phyloP scores from a whole-genome alignment of 805 yeast genomes.

The Spathaspora sp. region DNA sequence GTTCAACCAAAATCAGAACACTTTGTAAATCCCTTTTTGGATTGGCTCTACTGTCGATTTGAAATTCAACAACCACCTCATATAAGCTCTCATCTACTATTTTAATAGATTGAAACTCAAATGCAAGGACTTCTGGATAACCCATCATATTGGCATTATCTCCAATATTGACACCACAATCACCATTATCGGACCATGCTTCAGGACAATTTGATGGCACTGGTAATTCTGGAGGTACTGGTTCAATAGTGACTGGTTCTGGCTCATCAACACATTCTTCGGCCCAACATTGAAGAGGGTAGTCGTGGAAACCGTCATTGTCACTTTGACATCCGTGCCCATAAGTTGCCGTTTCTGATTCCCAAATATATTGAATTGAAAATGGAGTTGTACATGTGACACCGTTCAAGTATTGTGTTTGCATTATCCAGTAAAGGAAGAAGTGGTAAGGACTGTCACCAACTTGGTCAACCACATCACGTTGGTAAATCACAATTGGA shows the following conservation, averaged over 20 bases:
- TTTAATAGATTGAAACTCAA: neutral
- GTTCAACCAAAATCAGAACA: neutral
- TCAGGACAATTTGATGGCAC: too few relatives aligned
- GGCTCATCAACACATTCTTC: neutral
- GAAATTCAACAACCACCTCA: neutral
- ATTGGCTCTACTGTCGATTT: neutral
- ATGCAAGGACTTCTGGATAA: neutral
- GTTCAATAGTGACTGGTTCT: neutral
- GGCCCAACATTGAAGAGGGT: neutral
- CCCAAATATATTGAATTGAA: neutral
- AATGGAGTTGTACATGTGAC: neutral
- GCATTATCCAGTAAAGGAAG: neutral
- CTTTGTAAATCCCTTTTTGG: neutral
- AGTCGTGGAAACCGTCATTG: neutral
- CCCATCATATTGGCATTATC: neutral
- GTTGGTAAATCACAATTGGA: neutral
- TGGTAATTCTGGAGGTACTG: too few relatives aligned
- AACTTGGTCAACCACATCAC: too few relatives aligned
- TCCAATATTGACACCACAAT: neutral
- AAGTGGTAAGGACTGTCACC: neutral
- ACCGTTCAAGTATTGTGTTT: neutral
- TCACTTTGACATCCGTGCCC: neutral
- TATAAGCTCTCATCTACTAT: neutral
- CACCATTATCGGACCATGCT: neutral
- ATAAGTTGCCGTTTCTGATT: neutral